phyloP scores from a whole-genome alignment of 2,329 filamentous ascomycete genomes.

The Sarocladiaceae sp. region DNA sequence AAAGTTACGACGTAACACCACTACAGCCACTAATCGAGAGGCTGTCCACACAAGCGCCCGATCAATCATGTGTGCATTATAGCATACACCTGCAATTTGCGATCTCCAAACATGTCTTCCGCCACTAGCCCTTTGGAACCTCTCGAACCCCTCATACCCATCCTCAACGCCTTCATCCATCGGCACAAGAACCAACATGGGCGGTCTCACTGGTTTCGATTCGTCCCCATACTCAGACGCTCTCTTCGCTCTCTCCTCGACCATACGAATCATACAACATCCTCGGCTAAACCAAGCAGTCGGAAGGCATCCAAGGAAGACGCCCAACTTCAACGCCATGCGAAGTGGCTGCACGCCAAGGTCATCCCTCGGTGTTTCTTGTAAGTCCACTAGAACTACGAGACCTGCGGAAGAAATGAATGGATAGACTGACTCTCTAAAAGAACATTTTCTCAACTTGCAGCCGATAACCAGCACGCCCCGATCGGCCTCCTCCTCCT shows the following conservation, averaged over 20 bases:
- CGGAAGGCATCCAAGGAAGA: slow-evolving; percentile 8
- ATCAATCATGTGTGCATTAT: neutral
- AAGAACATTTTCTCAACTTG: slow-evolving; percentile 64
- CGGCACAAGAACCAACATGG: slow-evolving; percentile 92
- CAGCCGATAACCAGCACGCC: slow-evolving; percentile 70
- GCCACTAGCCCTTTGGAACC: slow-evolving; percentile 17
- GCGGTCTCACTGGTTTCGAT: slow-evolving; percentile 72
- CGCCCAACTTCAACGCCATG: slow-evolving; percentile 14
- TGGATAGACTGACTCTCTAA: neutral
- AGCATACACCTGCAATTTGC: neutral
- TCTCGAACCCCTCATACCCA: slow-evolving; percentile 37
- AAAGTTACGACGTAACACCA: neutral
- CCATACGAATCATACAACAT: slow-evolving; percentile 20
- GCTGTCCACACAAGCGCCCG: neutral
- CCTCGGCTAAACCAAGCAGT: slow-evolving; percentile 12
- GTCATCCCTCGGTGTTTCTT: slow-evolving; percentile 30
- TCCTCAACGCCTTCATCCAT: slow-evolving; percentile 71
- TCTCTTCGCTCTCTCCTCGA: slow-evolving; percentile 50
- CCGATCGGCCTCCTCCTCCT: slow-evolving; percentile 67
- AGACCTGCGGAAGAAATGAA: neutral
- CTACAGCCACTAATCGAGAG: neutral
- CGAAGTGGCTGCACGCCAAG: slow-evolving; percentile 24
- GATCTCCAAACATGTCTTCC: neutral
- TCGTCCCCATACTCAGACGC: slow-evolving; percentile 68
- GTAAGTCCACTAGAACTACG: slow-evolving; percentile 20